Percentiles rank a stretch among this genome's conserved stretches.
These are phyloP conservation scores for Lasiodiplodia hormozganensis DNA, from an alignment of 2,329 filamentous ascomycete genomes.

Conservation along the genomic window DNA sequence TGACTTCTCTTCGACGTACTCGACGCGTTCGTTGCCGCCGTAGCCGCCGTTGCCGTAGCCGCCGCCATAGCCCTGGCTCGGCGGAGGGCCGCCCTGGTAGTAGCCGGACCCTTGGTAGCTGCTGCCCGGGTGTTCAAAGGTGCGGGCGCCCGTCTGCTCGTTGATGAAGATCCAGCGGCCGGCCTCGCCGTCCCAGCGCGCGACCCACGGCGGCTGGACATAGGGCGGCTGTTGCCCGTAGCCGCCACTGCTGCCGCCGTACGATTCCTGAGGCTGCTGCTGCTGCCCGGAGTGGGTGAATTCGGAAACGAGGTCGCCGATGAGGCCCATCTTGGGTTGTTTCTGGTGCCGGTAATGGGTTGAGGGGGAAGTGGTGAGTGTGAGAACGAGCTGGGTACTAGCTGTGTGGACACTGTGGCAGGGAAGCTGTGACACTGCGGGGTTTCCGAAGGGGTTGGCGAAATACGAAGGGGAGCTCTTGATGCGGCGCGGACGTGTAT, in stretches of 20 bases:
- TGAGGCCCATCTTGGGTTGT: slow-evolving; percentile 14
- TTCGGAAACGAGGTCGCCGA: slow-evolving; percentile 27
- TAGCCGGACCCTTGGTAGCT: slow-evolving; percentile 29
- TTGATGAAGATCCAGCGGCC: slow-evolving; percentile 55
- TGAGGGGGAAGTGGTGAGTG: not conserved
- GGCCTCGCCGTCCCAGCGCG: slow-evolving; percentile 23
- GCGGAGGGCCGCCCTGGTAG: slow-evolving; percentile 27
- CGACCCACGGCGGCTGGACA: slow-evolving; percentile 26
- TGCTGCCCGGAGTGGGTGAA: slow-evolving; percentile 19
- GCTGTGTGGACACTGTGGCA: not conserved
- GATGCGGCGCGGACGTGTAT: not conserved
- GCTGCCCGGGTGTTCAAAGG: slow-evolving; percentile 46
- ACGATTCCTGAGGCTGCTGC: slow-evolving; percentile 4
- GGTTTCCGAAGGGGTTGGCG: not conserved
- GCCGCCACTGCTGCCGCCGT: slow-evolving; percentile 1
- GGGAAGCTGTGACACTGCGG: slow-evolving; percentile 1
- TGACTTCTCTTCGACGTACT: slow-evolving; percentile 36
- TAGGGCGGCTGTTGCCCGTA: slow-evolving; percentile 1
- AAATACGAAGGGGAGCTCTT: slow-evolving; percentile 12
- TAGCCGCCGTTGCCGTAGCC: slow-evolving; percentile 31
- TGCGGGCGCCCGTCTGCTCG: slow-evolving; percentile 53
- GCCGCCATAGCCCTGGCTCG: slow-evolving; percentile 30
- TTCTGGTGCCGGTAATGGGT: not conserved
- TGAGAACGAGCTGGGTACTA: not conserved
- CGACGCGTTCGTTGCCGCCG: slow-evolving; percentile 17